Evolutionary conservation across 2,329 filamentous ascomycete species (phyloP), one percentile per base, ranked within the genome.

Genomic region (Zymoseptoria brevis): DNA sequence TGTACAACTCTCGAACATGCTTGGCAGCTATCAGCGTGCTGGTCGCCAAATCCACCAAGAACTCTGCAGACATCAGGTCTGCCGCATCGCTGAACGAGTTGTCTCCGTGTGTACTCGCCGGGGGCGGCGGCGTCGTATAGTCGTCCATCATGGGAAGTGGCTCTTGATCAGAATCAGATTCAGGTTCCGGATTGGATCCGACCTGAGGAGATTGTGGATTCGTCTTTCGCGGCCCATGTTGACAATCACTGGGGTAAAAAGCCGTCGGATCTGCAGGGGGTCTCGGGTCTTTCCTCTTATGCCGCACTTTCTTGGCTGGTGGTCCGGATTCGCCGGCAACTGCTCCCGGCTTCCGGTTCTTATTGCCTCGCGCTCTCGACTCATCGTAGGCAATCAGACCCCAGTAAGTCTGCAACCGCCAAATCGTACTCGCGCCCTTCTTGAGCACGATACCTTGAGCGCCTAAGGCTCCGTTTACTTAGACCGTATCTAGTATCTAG

Each of bases 41-140:
- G 19, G 57, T 64, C 8, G 67, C 67, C 2, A 69, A 61, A 24
- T 69, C 67, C 9, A 68, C 62, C 16, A 69, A 58, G 50, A 69
- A 57, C 54, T 69, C 66, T 2, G 66, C 65, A 5, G 63, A 66
- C 67, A 69, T 69, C 54, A 69, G 55, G 19, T 68, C 62, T 35
- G 62, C 57, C 30, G 65, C 62, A 9, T 60, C 21, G 45, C 57
- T 56, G 45, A 65, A 53, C n/a, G 35, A 55, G 9, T 56, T 24
- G 50, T 24, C 19, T 9, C 24, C 51, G 24, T 24, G 22, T 26
- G 22, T 53, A 19, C 8, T 22, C 4, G 19, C 19, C 16, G 50
- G 19, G 19, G 22, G 16, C 2, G 22, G 51, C 51, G 22, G 22
- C 19, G 51, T 8, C 50, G 19, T 19, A 53, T 30, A 13, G 51